phyloP scores from a whole-genome alignment of 176 grass and related monocot genomes.

The Triticum aestivum region DNA sequence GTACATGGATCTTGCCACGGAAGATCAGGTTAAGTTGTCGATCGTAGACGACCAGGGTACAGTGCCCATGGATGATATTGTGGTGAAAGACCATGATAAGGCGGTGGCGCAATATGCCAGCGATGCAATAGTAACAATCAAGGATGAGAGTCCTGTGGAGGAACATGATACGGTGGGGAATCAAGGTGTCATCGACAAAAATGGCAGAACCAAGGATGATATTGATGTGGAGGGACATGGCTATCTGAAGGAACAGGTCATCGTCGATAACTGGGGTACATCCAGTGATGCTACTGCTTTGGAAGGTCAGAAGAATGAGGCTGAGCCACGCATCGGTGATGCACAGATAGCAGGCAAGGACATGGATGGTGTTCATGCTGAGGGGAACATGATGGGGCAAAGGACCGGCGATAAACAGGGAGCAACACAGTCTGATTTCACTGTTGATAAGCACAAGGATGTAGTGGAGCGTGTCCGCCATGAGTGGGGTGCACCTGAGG shows the following conservation, averaged over 20 bases:
- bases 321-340: not conserved
- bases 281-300: not conserved
- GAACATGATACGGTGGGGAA: not conserved
- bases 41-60: not conserved
- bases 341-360: not conserved
- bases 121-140: slow-evolving; percentile 14
- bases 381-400: not conserved
- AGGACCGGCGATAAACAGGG: not conserved
- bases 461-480: not conserved
- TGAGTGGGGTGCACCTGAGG: not conserved
- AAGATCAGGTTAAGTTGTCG: not conserved
- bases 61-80: slow-evolving; percentile 7
- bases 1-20: not conserved
- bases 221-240: not conserved
- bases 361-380: not conserved
- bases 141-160: not conserved
- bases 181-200: not conserved
- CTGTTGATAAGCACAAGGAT: not conserved
- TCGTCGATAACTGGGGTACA: not conserved
- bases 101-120: not conserved
- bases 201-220: not conserved
- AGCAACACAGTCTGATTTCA: not conserved
- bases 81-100: not conserved
- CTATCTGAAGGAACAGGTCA: slow-evolving; percentile 3
- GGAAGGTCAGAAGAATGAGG: not conserved